Evolutionary conservation across 257 asterid genomes (phyloP).

Genomic region (Salvia miltiorrhiza): DNA sequence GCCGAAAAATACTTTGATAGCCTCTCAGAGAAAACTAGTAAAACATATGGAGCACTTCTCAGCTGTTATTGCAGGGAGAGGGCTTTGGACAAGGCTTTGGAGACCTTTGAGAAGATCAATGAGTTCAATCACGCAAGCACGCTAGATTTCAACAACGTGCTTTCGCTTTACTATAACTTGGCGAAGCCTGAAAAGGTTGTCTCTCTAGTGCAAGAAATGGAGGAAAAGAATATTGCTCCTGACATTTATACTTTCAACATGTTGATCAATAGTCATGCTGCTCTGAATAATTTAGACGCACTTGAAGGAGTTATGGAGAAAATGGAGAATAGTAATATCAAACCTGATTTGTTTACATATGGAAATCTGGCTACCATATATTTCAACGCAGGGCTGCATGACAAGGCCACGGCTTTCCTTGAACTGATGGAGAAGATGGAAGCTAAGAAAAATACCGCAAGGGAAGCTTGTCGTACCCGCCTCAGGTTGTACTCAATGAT

Average conservation of each 20-base stretch:
- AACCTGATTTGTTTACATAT: conserved; percentile 46
- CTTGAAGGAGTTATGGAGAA: conserved; percentile 54
- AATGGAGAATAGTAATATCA: conserved; percentile 46
- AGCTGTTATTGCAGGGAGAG: conserved; percentile 55
- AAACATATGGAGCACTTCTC: conserved; percentile 74
- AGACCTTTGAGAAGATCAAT: conserved; percentile 58
- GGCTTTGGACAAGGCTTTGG: conserved; percentile 49
- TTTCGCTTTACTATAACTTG: conserved; percentile 39
- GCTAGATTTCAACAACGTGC: conserved; percentile 58
- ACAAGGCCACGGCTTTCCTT: conserved; percentile 45
- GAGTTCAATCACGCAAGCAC: conserved; percentile 33
- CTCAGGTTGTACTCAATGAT: conserved; percentile 47
- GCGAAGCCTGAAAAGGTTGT: conserved; percentile 44
- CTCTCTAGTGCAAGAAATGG: conserved; percentile 61
- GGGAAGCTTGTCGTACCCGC: conserved; percentile 33
- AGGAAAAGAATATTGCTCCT: conserved; percentile 38
- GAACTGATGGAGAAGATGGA: conserved; percentile 45
- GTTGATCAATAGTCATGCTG: conserved; percentile 55
- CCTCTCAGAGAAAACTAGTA: conserved; percentile 52
- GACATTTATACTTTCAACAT: conserved; percentile 52
- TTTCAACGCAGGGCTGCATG: conserved; percentile 42
- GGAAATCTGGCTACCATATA: conserved; percentile 62
- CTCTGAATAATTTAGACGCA: conserved; percentile 42
- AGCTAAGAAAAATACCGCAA: conserved; percentile 11
- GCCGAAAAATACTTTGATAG: conserved; percentile 65